phyloP scores from a whole-genome alignment of 2,329 filamentous ascomycete species.

The Fusarium musae region DNA sequence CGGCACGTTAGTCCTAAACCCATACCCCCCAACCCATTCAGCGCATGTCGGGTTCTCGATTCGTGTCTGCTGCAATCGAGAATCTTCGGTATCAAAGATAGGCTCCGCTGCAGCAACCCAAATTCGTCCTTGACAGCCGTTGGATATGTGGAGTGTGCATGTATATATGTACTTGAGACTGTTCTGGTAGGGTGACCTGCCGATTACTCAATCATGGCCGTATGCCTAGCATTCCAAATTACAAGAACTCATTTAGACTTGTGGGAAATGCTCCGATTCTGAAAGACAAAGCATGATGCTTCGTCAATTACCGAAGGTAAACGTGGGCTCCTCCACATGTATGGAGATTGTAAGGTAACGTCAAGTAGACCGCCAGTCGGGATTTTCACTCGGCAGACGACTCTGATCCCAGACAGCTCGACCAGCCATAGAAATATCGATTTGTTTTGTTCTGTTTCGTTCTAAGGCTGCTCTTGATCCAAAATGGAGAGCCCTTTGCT shows the following conservation, averaged over 20 bases:
- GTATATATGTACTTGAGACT: background rate
- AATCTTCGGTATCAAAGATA: constrained; percentile 16
- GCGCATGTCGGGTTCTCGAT: background rate
- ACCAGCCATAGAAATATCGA: background rate
- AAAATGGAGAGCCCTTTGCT: constrained; percentile 6
- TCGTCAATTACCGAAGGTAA: constrained; percentile 26
- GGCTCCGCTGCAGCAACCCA: constrained; percentile 6
- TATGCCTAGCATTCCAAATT: constrained; percentile 7
- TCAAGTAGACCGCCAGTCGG: constrained; percentile 38
- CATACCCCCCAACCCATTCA: constrained; percentile 21
- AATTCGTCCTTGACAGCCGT: constrained; percentile 10
- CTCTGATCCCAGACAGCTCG: constrained; percentile 24
- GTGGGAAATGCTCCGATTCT: constrained; percentile 25
- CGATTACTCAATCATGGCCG: constrained; percentile 1
- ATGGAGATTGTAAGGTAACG: constrained; percentile 23
- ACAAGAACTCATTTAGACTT: constrained; percentile 10
- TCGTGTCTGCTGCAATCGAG: background rate
- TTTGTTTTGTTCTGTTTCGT: constrained; percentile 10
- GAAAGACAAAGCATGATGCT: constrained; percentile 8
- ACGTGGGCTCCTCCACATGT: constrained; percentile 17
- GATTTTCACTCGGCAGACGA: constrained; percentile 33
- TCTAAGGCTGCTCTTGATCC: constrained; percentile 14
- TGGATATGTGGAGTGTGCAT: background rate
- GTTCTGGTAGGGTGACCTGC: background rate
- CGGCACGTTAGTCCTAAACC: constrained; percentile 13